Conservation (phyloP, 73 alveolate genomes). For the Breviolum minutum region DNA sequence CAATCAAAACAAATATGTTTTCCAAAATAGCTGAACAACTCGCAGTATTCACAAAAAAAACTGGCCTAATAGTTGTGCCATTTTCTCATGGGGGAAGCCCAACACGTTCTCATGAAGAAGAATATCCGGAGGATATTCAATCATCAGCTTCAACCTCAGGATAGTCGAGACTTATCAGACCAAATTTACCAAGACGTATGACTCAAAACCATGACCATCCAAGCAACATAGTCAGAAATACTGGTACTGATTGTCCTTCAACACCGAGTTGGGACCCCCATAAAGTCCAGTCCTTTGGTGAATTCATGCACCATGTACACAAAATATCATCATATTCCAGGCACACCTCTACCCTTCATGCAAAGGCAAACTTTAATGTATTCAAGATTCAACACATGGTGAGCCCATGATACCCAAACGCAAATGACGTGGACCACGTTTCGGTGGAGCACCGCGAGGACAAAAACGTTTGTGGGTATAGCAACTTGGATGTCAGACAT, state of each 20-base stretch:
- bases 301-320: background rate
- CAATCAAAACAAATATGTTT: background rate
- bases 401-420: conserved; percentile 28
- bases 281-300: conserved; percentile 34
- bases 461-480: conserved; percentile 4
- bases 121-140: background rate
- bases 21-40: background rate
- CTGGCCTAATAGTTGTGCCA: background rate
- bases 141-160: background rate
- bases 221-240: background rate
- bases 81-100: background rate
- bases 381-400: conserved; percentile 30
- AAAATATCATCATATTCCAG: no score
- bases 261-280: conserved; percentile 18
- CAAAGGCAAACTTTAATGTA: background rate
- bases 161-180: background rate
- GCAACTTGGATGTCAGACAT: conserved; percentile 13
- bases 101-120: conserved; percentile 23
- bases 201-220: background rate
- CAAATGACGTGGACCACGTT: background rate
- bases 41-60: no score
- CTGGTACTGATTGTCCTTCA: conserved; percentile 11
- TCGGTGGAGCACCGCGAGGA: background rate
- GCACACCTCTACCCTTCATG: background rate
- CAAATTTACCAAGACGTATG: background rate